Conservation (phyloP, 176 grass and related monocot genomes). For the Olyra latifolia region DNA sequence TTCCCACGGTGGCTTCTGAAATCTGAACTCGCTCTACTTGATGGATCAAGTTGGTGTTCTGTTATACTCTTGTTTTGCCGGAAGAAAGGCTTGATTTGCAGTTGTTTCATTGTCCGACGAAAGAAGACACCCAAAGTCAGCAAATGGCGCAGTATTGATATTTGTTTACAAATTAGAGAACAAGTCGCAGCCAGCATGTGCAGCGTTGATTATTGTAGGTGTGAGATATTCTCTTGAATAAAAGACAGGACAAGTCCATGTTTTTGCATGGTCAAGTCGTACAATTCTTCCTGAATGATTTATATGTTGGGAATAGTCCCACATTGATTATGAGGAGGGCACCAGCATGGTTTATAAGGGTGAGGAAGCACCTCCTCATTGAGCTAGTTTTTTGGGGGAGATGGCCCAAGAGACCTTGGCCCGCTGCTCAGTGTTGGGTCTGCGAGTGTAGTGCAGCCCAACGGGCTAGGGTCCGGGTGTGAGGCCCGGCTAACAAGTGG, state of each 20-base stretch:
- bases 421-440: too few species aligned
- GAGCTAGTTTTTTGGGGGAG: too few species aligned
- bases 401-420: too few species aligned
- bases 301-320: too few species aligned
- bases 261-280: neutral
- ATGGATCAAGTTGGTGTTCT: neutral
- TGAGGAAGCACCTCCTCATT: too few species aligned
- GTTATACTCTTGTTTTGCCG: neutral
- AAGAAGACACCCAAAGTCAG: neutral
- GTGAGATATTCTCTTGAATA: neutral
- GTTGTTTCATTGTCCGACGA: neutral
- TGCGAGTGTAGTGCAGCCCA: too few species aligned
- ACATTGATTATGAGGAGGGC: too few species aligned
- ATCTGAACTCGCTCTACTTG: neutral
- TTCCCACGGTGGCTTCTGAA: neutral
- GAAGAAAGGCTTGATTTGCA: neutral
- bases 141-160: neutral
- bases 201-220: neutral
- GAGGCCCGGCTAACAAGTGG: too few species aligned
- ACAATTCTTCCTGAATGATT: neutral
- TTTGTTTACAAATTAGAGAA: neutral
- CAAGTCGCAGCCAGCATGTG: neutral
- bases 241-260: neutral
- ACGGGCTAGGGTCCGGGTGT: too few species aligned
- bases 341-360: too few species aligned